These are phyloP conservation scores for Vitis labrusca DNA, from an alignment of 164 flowering plant genomes.

Conservation along the genomic window DNA sequence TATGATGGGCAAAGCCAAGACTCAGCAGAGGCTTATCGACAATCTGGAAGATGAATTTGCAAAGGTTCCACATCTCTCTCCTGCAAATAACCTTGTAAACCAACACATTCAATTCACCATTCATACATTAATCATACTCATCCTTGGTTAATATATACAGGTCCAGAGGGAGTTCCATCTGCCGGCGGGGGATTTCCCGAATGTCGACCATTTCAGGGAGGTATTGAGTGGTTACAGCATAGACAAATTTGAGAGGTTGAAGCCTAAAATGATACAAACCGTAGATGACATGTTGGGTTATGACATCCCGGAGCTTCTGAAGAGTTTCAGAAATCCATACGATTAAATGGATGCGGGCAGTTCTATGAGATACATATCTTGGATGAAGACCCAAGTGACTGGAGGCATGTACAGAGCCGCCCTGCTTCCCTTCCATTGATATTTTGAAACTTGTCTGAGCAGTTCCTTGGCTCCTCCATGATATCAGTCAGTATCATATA, in stretches of 20 bases:
- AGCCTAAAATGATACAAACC: constrained; percentile 84
- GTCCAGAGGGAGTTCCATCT: constrained; percentile 78
- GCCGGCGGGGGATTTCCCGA: constrained; percentile 91
- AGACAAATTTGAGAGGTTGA: constrained; percentile 89
- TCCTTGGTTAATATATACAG: constrained; percentile 24
- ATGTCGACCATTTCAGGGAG: constrained; percentile 80
- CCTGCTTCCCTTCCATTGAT: too few species aligned
- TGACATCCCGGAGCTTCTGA: constrained; percentile 88
- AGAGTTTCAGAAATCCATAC: constrained; percentile 76
- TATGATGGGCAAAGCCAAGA: constrained; percentile 88
- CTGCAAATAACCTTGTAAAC: neutral
- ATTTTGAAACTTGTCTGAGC: too few species aligned
- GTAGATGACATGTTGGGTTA: constrained; percentile 96
- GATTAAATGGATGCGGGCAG: constrained; percentile 22
- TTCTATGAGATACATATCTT: too few species aligned
- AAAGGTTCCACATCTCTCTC: constrained; percentile 50
- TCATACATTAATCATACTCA: neutral
- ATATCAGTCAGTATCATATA: too few species aligned
- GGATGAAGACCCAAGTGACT: neutral
- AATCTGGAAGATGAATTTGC: constrained; percentile 81
- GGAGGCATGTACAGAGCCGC: too few species aligned
- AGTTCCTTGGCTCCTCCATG: too few species aligned
- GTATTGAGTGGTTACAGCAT: constrained; percentile 71
- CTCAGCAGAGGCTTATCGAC: constrained; percentile 81
- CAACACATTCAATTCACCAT: neutral